Percentiles rank a stretch among this genome's conserved stretches.
phyloP scores from a whole-genome alignment of 2,329 filamentous ascomycete species.

The Penicillium sp. region DNA sequence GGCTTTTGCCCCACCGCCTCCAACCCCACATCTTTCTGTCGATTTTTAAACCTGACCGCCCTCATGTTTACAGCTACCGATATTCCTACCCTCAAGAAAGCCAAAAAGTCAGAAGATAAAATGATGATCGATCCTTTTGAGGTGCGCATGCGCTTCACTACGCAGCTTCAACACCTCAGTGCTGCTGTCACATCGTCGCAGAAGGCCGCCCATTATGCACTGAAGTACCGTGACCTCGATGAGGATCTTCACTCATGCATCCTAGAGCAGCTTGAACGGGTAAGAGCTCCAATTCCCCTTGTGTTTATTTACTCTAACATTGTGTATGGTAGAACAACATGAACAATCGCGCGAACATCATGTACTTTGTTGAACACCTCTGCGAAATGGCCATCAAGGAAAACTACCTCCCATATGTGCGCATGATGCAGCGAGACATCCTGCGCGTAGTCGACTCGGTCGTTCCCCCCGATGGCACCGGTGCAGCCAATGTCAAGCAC shows the following conservation, averaged over 20 bases:
- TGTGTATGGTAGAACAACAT: slow-evolving; percentile 68
- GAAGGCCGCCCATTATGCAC: slow-evolving; percentile 90
- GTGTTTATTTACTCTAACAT: neutral
- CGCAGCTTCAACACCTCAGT: slow-evolving; percentile 84
- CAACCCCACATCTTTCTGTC: slow-evolving; percentile 1
- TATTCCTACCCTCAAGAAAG: neutral
- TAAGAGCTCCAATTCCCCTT: slow-evolving; percentile 39
- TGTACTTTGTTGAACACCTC: slow-evolving; percentile 97
- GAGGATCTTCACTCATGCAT: slow-evolving; percentile 98
- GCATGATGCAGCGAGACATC: slow-evolving; percentile 95
- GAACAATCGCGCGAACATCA: slow-evolving; percentile 97
- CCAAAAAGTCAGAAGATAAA: slow-evolving; percentile 18
- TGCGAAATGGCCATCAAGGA: slow-evolving; percentile 80
- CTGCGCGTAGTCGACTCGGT: slow-evolving; percentile 88
- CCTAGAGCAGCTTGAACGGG: slow-evolving; percentile 86
- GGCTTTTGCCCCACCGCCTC: neutral
- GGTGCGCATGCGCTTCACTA: slow-evolving; percentile 95
- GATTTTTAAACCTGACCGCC: neutral
- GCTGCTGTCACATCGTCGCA: slow-evolving; percentile 85
- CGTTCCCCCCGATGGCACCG: slow-evolving; percentile 79
- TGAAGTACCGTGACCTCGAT: slow-evolving; percentile 91
- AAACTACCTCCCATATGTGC: slow-evolving; percentile 75
- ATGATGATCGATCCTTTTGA: slow-evolving; percentile 87
- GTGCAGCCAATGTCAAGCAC: slow-evolving; percentile 91
- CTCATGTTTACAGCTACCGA: slow-evolving; percentile 1